Conservation (phyloP, 352 stramenopile genomes). For the Phytophthora ohioensis region DNA sequence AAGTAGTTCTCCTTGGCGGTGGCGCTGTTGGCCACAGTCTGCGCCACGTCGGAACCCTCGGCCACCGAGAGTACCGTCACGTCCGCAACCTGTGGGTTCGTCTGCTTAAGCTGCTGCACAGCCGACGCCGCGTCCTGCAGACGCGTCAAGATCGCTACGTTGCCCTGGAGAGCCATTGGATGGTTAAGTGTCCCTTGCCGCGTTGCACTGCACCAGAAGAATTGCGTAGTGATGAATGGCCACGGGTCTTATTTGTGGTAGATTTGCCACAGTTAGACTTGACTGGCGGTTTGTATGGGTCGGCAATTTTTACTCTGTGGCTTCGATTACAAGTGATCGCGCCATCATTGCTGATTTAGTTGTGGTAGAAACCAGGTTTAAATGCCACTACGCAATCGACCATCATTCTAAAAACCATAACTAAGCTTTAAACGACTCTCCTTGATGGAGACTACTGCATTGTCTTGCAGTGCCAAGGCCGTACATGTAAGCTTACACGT, state of each 20-base stretch:
- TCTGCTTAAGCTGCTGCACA: conserved; percentile 57
- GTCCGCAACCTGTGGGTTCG: conserved; percentile 48
- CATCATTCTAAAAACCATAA: conserved; percentile 23
- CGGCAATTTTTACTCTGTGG: not conserved
- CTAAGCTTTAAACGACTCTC: conserved; percentile 11
- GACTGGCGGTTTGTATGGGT: conserved; percentile 8
- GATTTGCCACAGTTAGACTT: conserved; percentile 4
- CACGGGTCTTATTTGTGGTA: conserved; percentile 8
- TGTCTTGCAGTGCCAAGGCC: too few species aligned
- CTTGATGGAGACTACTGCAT: too few species aligned
- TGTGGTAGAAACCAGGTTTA: not conserved
- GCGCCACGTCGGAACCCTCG: conserved; percentile 47
- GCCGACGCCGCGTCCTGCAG: conserved; percentile 45
- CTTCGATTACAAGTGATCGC: conserved; percentile 8
- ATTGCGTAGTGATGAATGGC: conserved; percentile 22
- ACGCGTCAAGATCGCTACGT: conserved; percentile 66
- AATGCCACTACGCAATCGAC: conserved; percentile 13
- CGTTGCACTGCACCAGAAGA: conserved; percentile 33
- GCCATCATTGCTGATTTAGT: conserved; percentile 17
- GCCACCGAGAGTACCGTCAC: conserved; percentile 57
- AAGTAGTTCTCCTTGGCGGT: conserved; percentile 44
- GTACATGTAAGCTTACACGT: too few species aligned
- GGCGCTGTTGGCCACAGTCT: conserved; percentile 48
- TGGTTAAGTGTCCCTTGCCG: conserved; percentile 17
- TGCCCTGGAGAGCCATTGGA: conserved; percentile 55